Evolutionary conservation across 2,329 filamentous ascomycete genomes (phyloP).

Genomic region (Fusarium nanum): DNA sequence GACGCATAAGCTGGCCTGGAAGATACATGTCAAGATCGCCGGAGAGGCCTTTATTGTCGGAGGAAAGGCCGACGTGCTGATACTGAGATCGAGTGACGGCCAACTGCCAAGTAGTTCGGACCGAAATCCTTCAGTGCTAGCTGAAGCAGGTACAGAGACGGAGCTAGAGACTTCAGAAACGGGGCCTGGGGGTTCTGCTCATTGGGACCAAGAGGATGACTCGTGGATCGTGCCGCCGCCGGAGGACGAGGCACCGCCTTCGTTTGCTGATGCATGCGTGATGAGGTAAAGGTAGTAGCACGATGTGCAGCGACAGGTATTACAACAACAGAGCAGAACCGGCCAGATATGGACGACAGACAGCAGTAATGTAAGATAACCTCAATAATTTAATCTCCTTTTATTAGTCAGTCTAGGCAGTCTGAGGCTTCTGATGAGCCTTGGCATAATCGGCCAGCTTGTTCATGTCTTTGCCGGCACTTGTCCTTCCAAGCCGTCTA

Average conservation of each 20-base stretch:
- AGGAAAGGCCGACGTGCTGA: neutral
- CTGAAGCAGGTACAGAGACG: neutral
- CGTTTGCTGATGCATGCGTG: neutral
- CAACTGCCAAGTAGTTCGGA: neutral
- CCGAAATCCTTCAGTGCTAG: accelerated
- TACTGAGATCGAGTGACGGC: conserved; percentile 6
- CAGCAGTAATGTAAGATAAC: too few relatives aligned
- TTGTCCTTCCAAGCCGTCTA: too few relatives aligned
- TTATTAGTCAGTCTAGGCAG: too few relatives aligned
- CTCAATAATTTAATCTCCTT: too few relatives aligned
- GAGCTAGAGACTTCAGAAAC: accelerated
- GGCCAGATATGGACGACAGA: too few relatives aligned
- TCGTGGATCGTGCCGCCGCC: conserved; percentile 13
- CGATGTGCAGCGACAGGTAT: too few relatives aligned
- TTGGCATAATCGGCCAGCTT: too few relatives aligned
- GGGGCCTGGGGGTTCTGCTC: neutral
- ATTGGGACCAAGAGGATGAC: neutral
- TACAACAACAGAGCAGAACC: too few relatives aligned
- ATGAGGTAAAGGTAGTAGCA: too few relatives aligned
- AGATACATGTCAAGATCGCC: neutral
- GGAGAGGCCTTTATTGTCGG: neutral
- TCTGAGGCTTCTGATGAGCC: too few relatives aligned
- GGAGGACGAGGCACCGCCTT: conserved; percentile 1
- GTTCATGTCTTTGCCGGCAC: too few relatives aligned
- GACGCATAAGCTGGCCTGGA: conserved; percentile 40